Evolutionary conservation across 805 yeast species (phyloP).

Genomic region (Suhomyces prunicola): DNA sequence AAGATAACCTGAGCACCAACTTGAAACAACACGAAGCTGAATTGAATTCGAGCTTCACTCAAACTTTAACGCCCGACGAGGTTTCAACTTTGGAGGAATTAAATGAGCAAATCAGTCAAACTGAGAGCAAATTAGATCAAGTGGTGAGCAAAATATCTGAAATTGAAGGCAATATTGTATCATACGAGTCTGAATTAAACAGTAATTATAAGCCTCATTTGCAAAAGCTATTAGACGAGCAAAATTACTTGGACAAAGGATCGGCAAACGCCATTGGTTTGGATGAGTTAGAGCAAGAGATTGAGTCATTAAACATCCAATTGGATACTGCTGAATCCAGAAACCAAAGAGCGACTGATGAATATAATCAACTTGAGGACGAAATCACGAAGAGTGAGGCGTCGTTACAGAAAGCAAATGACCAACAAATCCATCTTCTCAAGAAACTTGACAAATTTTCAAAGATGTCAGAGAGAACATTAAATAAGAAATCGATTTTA

Average conservation of each 20-base stretch:
- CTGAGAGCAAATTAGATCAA: constrained; percentile 40
- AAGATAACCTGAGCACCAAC: constrained; percentile 37
- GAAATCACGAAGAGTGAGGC: constrained; percentile 36
- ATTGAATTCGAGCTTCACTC: constrained; percentile 49
- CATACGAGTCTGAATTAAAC: constrained; percentile 53
- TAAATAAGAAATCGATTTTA: constrained; percentile 61
- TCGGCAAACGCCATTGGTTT: constrained; percentile 8
- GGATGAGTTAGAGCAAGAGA: constrained; percentile 19
- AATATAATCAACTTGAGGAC: constrained; percentile 24
- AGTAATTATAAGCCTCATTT: constrained; percentile 55
- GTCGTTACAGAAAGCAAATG: constrained; percentile 48
- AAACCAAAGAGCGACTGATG: constrained; percentile 22
- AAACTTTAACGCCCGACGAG: constrained; percentile 52
- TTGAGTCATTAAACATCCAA: constrained; percentile 22
- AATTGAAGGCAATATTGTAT: constrained; percentile 46
- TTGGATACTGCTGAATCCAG: constrained; percentile 27
- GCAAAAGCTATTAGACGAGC: constrained; percentile 11
- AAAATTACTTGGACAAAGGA: constrained; percentile 7
- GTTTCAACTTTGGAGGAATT: constrained; percentile 35
- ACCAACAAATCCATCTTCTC: constrained; percentile 52
- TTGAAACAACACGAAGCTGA: constrained; percentile 48
- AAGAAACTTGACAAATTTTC: constrained; percentile 59
- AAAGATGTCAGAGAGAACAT: constrained; percentile 59
- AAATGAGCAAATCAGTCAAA: constrained; percentile 29
- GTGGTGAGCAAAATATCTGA: constrained; percentile 39